These are phyloP conservation scores for Aegilops speltoides DNA, from an alignment of 176 grass and related monocot genomes.

Conservation along the genomic window DNA sequence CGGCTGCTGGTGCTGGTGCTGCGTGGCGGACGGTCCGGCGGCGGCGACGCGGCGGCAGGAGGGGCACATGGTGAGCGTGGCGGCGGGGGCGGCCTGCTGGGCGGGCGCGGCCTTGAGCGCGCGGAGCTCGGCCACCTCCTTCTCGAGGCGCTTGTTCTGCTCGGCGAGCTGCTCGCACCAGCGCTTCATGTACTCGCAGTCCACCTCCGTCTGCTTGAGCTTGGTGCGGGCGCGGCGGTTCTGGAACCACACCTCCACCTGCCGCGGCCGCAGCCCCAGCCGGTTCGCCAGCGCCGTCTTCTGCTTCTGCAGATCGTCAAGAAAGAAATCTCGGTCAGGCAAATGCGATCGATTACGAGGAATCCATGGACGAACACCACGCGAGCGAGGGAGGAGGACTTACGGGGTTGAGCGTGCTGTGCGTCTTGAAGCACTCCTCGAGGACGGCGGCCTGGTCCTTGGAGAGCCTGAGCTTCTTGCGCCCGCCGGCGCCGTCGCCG, in stretches of 20 bases:
- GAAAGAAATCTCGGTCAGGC: background rate
- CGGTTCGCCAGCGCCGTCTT: constrained; percentile 71
- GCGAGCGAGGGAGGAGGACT: too few relatives aligned
- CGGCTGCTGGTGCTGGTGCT: background rate
- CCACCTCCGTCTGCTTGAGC: constrained; percentile 99
- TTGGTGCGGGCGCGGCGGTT: constrained; percentile 83
- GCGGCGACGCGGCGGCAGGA: constrained; percentile 79
- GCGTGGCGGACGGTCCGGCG: background rate
- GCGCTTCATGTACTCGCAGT: constrained; percentile 92
- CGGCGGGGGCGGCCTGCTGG: constrained; percentile 40
- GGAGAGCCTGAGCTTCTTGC: constrained; percentile 87
- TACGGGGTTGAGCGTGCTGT: constrained; percentile 98
- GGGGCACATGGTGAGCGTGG: constrained; percentile 85
- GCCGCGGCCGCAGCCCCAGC: constrained; percentile 68
- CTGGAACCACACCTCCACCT: constrained; percentile 99
- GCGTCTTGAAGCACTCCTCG: constrained; percentile 95
- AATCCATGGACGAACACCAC: background rate
- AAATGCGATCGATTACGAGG: background rate
- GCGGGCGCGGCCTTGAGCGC: constrained; percentile 62
- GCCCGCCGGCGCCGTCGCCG: constrained; percentile 51
- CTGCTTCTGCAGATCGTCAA: constrained; percentile 52
- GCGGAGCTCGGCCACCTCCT: constrained; percentile 81
- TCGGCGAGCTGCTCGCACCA: constrained; percentile 95
- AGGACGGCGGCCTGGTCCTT: constrained; percentile 93
- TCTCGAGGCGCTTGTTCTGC: constrained; percentile 89